Evolutionary conservation across 148 eudicot species (phyloP).

Genomic region (Oxyria digyna): DNA sequence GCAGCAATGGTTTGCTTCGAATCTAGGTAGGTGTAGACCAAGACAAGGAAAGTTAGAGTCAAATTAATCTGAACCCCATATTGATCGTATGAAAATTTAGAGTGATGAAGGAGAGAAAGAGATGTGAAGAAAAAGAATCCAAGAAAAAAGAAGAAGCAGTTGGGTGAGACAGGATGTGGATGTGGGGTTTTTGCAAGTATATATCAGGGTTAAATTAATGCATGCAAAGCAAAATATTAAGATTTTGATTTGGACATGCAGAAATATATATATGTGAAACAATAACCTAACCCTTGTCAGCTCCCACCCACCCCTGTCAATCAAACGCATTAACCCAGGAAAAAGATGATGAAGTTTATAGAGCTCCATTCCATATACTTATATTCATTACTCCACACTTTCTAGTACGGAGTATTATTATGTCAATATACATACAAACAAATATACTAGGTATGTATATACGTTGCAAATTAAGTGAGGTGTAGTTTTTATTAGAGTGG

Average conservation of each 20-base stretch:
- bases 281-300: background rate
- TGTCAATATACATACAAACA: too few relatives aligned
- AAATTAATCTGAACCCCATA: background rate
- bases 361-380: too few relatives aligned
- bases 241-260: constrained; percentile 1
- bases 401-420: too few relatives aligned
- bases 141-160: constrained; percentile 3
- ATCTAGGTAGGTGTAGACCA: background rate
- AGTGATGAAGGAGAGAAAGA: background rate
- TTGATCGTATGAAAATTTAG: background rate
- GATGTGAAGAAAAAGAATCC: constrained; percentile 1
- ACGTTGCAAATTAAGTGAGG: background rate
- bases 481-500: background rate
- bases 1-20: background rate
- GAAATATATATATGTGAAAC: background rate
- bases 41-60: background rate
- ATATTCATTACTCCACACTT: too few relatives aligned
- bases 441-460: too few relatives aligned
- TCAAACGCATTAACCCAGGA: background rate
- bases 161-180: background rate
- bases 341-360: too few relatives aligned
- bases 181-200: background rate
- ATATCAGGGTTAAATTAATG: background rate
- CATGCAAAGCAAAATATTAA: background rate
- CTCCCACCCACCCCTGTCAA: constrained; percentile 4